Evolutionary conservation across 2,329 filamentous ascomycete species (phyloP).

Genomic region (Colletotrichum coccodes): DNA sequence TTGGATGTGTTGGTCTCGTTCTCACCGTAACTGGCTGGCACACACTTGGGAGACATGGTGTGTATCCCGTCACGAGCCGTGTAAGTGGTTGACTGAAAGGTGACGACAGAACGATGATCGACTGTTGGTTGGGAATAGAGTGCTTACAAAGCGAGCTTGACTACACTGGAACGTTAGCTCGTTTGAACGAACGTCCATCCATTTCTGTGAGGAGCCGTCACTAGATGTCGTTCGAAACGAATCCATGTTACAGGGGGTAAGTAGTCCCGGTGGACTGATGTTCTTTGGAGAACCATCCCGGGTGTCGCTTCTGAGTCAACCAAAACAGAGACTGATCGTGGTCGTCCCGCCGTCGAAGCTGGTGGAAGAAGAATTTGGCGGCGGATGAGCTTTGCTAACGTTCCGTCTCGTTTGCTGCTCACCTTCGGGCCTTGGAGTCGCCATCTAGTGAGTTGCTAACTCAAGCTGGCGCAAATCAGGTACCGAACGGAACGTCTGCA

Average conservation of each 20-base stretch:
- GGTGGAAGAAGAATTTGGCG: neutral
- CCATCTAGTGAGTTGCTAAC: neutral
- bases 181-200: constrained; percentile 2
- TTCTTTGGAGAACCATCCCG: neutral
- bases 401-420: constrained; percentile 3
- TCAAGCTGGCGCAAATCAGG: neutral
- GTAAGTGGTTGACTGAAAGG: constrained; percentile 6
- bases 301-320: neutral
- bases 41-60: neutral
- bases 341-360: neutral
- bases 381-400: neutral
- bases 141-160: neutral
- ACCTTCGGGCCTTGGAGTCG: neutral
- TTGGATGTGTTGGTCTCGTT: neutral
- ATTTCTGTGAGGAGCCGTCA: constrained; percentile 16
- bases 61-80: neutral
- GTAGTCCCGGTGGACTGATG: constrained; percentile 6
- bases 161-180: neutral
- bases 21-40: constrained; percentile 2
- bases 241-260: constrained; percentile 11
- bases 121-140: constrained; percentile 10
- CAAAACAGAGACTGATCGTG: neutral
- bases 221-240: constrained; percentile 12
- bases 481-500: constrained; percentile 5
- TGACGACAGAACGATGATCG: constrained; percentile 11